A percentile compares a stretch with the other conserved stretches of the same genome.
Conservation (phyloP, 495 filamentous ascomycete species). For the Tuber indicum region DNA sequence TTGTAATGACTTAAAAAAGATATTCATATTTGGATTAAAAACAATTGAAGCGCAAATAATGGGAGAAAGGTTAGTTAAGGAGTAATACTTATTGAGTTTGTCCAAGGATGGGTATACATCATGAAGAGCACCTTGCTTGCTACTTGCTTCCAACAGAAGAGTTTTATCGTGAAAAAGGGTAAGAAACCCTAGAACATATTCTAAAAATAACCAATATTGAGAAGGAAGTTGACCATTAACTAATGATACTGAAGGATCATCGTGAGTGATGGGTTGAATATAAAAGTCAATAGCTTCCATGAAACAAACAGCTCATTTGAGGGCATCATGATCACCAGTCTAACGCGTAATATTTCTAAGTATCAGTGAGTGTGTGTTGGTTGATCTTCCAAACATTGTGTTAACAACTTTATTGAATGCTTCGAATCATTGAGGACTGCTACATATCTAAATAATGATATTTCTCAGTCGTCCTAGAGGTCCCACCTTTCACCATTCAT, state of each 20-base stretch:
- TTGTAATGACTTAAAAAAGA: conserved; percentile 1
- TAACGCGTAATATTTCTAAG: neutral
- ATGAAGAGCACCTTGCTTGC: neutral
- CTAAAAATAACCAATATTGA: neutral
- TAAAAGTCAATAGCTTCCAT: neutral
- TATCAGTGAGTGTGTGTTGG: neutral
- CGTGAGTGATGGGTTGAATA: neutral
- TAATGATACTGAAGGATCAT: neutral
- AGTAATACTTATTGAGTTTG: conserved; percentile 14
- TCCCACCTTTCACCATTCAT: neutral
- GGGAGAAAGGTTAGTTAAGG: neutral
- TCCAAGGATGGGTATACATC: neutral
- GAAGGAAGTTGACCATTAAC: neutral
- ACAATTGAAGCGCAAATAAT: too few relatives aligned
- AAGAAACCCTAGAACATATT: neutral
- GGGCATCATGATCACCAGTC: neutral
- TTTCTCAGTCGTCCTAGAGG: neutral
- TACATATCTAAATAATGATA: neutral
- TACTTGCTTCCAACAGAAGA: neutral
- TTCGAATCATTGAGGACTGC: neutral
- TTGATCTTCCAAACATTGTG: neutral
- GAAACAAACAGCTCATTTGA: neutral
- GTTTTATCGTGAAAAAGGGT: too few relatives aligned
- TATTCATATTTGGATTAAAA: conserved; percentile 9
- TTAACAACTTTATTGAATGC: neutral